phyloP scores from a whole-genome alignment of 768 basidiomycete genomes.

The Lactifluus volemus region DNA sequence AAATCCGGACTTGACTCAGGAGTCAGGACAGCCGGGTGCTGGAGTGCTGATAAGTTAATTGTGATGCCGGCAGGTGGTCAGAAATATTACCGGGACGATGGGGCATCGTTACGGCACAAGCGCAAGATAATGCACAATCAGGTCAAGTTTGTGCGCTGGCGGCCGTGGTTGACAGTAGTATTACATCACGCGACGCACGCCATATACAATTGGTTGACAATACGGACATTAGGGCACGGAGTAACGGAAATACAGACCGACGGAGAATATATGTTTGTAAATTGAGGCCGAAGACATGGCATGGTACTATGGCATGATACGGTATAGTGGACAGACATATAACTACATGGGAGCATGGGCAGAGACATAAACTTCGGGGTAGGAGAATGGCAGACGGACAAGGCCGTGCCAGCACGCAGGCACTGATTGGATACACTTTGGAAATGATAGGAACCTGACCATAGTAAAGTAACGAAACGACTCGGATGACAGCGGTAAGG shows the following conservation, averaged over 20 bases:
- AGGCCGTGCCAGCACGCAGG: not conserved
- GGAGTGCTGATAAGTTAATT: not conserved
- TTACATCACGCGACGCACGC: conserved; percentile 1
- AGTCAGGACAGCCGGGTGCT: not conserved
- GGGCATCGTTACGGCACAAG: conserved; percentile 4
- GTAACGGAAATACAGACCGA: conserved; percentile 3
- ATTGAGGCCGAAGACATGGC: not conserved
- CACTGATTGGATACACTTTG: conserved; percentile 4
- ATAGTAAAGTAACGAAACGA: not conserved
- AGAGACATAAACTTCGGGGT: not conserved
- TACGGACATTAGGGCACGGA: conserved; percentile 3
- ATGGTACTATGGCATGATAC: not conserved
- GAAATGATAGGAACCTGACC: not conserved
- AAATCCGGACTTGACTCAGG: not conserved
- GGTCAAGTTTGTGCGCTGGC: not conserved
- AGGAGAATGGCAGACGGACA: not conserved
- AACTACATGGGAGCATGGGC: conserved; percentile 2
- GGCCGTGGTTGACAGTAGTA: conserved; percentile 2
- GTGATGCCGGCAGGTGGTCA: conserved; percentile 2
- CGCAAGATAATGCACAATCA: conserved; percentile 1
- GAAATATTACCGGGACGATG: not conserved
- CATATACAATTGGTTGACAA: not conserved
- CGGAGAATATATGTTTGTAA: conserved; percentile 3
- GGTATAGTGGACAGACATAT: not conserved
- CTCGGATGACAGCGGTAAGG: not conserved